These are phyloP conservation scores for Vitellaria paradoxa DNA, from an alignment of 179 eudicot genomes.

Conservation along the genomic window DNA sequence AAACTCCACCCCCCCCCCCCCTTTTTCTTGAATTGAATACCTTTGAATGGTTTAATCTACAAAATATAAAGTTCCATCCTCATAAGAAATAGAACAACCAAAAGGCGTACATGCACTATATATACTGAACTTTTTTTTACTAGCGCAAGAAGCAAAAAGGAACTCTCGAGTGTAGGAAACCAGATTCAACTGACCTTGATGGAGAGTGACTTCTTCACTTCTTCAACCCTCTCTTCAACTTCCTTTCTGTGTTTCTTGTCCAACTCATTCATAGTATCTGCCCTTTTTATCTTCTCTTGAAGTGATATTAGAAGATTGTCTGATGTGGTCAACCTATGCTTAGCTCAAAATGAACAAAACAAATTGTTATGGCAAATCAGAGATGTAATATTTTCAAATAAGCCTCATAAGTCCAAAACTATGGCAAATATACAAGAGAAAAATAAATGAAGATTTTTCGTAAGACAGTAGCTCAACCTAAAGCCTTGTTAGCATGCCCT, in stretches of 20 bases:
- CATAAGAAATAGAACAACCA: background rate
- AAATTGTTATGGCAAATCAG: background rate
- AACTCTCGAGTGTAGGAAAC: constrained; percentile 10
- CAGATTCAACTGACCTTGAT: constrained; percentile 63
- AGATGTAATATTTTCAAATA: background rate
- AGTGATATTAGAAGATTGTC: constrained; percentile 70
- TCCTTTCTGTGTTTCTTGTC: constrained; percentile 83
- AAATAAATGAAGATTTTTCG: background rate
- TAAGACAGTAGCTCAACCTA: background rate
- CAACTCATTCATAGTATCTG: constrained; percentile 76
- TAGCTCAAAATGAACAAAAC: background rate
- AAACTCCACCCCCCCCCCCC: too few species aligned
- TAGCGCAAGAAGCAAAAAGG: background rate
- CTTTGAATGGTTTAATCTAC: background rate
- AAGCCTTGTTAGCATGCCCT: background rate
- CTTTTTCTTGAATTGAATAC: background rate
- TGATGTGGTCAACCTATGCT: constrained; percentile 69
- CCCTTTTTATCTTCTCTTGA: constrained; percentile 97
- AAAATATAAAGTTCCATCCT: background rate
- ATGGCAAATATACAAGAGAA: too few species aligned
- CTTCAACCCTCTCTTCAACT: constrained; percentile 68
- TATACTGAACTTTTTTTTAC: background rate
- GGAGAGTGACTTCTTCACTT: constrained; percentile 62
- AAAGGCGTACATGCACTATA: background rate
- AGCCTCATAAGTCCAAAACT: background rate